Conservation (phyloP, 139 green algal genomes). For the Ettlia oleoabundans region DNA sequence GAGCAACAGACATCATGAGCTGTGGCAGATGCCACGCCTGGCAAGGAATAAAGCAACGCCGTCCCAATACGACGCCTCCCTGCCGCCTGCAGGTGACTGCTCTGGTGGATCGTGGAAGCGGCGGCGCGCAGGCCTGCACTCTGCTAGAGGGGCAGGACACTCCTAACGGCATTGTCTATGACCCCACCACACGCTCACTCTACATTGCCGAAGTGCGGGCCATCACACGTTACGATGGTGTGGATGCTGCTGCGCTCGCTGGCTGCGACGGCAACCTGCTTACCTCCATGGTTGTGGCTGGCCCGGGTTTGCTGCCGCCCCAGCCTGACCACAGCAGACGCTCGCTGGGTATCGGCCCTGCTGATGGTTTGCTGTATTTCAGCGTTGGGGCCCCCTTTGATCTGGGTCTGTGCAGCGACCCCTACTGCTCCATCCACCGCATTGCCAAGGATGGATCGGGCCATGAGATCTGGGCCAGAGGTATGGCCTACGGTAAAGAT, state of each 20-base stretch:
- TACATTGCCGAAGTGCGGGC: conserved; percentile 23
- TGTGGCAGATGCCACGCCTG: too few relatives aligned
- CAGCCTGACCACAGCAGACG: neutral
- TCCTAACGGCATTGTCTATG: conserved; percentile 42
- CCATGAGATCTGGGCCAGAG: conserved; percentile 6
- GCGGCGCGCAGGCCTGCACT: neutral
- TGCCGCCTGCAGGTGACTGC: too few relatives aligned
- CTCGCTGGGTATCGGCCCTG: neutral
- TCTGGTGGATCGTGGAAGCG: neutral
- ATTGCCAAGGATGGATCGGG: conserved; percentile 27
- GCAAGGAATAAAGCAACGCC: too few relatives aligned
- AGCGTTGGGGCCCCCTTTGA: conserved; percentile 7
- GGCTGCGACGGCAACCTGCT: conserved; percentile 15
- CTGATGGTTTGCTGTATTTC: conserved; percentile 22
- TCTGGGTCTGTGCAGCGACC: neutral
- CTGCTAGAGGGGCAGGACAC: conserved; percentile 11
- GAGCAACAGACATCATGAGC: too few relatives aligned
- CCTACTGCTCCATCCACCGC: conserved; percentile 33
- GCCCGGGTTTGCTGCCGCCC: neutral
- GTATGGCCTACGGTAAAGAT: too few relatives aligned
- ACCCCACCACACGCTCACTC: neutral
- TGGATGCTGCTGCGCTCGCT: conserved; percentile 18
- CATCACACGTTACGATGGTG: conserved; percentile 32
- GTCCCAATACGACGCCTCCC: too few relatives aligned
- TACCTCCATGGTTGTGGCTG: neutral